Conservation (phyloP, 2,329 filamentous ascomycete genomes). For the Penicillium sp. region DNA sequence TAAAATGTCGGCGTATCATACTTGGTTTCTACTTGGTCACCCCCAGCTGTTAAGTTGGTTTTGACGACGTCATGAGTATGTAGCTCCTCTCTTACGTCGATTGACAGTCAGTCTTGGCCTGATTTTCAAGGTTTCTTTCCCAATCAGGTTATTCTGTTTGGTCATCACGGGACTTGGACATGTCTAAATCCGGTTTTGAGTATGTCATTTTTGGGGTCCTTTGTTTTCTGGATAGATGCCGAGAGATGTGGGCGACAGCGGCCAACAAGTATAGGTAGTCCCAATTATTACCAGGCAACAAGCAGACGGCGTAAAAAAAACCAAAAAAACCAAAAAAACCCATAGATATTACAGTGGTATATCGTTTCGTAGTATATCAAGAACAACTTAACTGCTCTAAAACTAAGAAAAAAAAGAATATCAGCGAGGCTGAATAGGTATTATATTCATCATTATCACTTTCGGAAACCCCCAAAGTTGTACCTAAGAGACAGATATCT, state of each 20-base stretch:
- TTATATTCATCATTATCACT: background rate
- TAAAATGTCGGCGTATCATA: constrained; percentile 14
- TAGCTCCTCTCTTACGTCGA: constrained; percentile 29
- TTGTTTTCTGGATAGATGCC: background rate
- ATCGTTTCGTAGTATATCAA: background rate
- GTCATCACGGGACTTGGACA: background rate
- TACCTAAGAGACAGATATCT: background rate
- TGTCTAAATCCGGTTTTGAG: background rate
- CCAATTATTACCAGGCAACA: background rate
- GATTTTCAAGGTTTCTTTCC: background rate
- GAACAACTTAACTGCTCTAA: background rate
- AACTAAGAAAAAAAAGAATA: background rate
- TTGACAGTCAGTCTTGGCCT: constrained; percentile 17
- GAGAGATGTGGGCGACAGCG: background rate
- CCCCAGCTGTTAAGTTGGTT: constrained; percentile 6
- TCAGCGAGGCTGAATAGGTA: background rate
- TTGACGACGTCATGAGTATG: constrained; percentile 23
- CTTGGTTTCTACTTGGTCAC: constrained; percentile 11
- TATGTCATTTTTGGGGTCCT: background rate
- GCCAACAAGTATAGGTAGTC: background rate
- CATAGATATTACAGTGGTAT: no score
- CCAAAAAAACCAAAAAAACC: no score
- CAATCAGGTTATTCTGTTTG: background rate
- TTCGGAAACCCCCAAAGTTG: background rate
- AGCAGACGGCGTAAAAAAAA: background rate